These are phyloP conservation scores for Capsicum rhomboideum DNA, from an alignment of 257 asterid genomes.

Conservation along the genomic window DNA sequence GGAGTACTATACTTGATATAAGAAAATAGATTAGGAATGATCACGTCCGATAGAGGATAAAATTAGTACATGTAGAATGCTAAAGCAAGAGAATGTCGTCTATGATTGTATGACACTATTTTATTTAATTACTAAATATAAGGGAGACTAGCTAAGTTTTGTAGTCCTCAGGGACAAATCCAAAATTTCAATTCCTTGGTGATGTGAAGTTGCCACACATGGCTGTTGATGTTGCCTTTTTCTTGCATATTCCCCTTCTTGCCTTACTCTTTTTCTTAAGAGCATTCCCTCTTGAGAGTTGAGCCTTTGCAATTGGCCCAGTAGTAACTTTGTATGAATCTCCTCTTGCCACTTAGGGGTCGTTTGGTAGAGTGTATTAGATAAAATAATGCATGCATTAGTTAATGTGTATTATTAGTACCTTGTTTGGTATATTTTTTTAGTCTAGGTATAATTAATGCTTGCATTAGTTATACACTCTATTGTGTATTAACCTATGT, in stretches of 20 bases:
- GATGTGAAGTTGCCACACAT: not conserved
- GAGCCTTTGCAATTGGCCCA: not conserved
- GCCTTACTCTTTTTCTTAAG: not conserved
- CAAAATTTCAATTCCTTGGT: not conserved
- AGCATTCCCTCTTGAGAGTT: not conserved
- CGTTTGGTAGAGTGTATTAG: too few relatives aligned
- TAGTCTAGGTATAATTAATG: too few relatives aligned
- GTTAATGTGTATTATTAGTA: too few relatives aligned
- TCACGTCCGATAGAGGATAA: not conserved
- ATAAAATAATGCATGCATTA: too few relatives aligned
- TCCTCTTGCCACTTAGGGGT: not conserved
- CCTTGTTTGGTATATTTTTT: too few relatives aligned
- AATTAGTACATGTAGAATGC: not conserved
- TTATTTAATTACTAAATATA: not conserved
- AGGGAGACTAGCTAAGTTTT: not conserved
- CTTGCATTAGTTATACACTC: too few relatives aligned
- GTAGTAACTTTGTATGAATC: not conserved
- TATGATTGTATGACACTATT: not conserved
- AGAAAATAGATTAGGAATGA: not conserved
- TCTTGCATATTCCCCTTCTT: not conserved
- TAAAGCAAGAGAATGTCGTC: not conserved
- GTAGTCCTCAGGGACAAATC: not conserved
- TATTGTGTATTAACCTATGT: too few relatives aligned
- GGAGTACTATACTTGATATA: not conserved
- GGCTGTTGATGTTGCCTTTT: not conserved